Evolutionary conservation across 805 yeast species (phyloP).

Genomic region (Grigorovia jiainica): DNA sequence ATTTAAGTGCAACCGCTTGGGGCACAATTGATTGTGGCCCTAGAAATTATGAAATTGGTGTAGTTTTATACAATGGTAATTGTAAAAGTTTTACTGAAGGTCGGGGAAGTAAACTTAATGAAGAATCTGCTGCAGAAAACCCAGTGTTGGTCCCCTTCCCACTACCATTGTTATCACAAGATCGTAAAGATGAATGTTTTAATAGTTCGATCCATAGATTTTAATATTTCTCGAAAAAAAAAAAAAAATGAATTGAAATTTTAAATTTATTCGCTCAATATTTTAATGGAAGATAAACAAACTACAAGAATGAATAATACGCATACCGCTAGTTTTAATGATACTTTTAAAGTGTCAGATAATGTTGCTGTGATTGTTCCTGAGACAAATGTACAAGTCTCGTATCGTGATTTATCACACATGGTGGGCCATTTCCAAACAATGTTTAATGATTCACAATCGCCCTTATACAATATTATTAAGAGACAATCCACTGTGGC

Average conservation of each 20-base stretch:
- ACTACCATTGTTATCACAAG: conserved; percentile 7
- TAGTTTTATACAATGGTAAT: conserved; percentile 30
- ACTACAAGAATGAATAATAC: conserved; percentile 3
- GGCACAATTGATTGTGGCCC: conserved; percentile 37
- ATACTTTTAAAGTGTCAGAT: conserved; percentile 30
- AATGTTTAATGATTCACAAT: conserved; percentile 32
- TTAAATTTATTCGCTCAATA: no score
- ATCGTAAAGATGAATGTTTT: conserved; percentile 8
- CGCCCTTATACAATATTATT: conserved; percentile 32
- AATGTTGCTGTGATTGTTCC: conserved; percentile 40
- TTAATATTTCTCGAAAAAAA: no score
- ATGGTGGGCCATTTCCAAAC: conserved; percentile 42
- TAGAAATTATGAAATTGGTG: conserved; percentile 48
- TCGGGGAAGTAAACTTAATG: not conserved
- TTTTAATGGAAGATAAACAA: not conserved
- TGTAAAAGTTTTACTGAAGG: conserved; percentile 17
- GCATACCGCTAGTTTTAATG: conserved; percentile 31
- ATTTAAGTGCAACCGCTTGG: conserved; percentile 75
- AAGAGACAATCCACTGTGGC: conserved; percentile 41
- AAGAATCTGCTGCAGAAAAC: no score
- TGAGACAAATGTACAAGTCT: conserved; percentile 34
- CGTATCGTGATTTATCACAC: conserved; percentile 36
- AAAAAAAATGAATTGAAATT: no score
- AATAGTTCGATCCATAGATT: not conserved
- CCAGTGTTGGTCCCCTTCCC: conserved; percentile 23